A percentile compares a stretch with the other conserved stretches of the same genome.
Evolutionary conservation across 352 stramenopile genomes (phyloP).

Genomic region (Pythium coloratum): DNA sequence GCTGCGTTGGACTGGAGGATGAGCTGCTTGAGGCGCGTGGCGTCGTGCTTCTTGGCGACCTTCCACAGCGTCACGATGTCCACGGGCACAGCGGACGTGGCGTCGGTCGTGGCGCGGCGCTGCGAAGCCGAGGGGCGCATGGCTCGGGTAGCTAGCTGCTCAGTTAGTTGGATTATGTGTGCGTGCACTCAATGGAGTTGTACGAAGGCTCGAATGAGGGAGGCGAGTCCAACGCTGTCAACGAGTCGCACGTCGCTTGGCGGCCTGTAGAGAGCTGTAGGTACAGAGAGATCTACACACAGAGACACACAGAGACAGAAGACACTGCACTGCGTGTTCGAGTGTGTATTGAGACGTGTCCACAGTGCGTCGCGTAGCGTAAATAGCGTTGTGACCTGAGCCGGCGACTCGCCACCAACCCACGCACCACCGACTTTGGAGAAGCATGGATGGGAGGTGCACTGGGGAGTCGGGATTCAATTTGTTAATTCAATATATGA

Average conservation of each 20-base stretch:
- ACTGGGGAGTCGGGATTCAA: background rate
- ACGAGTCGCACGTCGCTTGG: background rate
- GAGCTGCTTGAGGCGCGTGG: slow-evolving; percentile 18
- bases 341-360: too few species aligned
- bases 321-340: too few species aligned
- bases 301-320: background rate
- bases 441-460: background rate
- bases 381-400: background rate
- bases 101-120: background rate
- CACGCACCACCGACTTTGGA: background rate
- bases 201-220: background rate
- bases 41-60: slow-evolving; percentile 26
- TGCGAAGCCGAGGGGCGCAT: background rate
- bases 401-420: background rate
- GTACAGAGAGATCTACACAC: background rate
- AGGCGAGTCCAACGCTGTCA: background rate
- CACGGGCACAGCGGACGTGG: background rate
- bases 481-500: background rate
- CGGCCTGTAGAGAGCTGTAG: too few species aligned
- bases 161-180: background rate
- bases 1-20: slow-evolving; percentile 11
- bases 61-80: slow-evolving; percentile 28
- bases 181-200: too few species aligned
- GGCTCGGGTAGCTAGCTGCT: background rate
- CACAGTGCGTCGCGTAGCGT: too few species aligned